phyloP scores from a whole-genome alignment of 441 rosid species.

The Croton setiger region DNA sequence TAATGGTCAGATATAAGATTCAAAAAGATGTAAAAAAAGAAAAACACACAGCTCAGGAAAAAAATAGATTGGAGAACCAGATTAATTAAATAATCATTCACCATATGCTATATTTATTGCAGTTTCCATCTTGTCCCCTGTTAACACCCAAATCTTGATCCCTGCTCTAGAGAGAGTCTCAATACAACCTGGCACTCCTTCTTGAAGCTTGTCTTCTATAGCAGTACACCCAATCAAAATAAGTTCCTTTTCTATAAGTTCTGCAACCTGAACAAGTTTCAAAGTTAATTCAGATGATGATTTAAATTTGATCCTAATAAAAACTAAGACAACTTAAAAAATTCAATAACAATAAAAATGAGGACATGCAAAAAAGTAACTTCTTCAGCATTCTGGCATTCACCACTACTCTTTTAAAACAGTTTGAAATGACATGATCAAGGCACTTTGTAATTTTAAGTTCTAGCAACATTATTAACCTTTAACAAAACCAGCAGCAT shows the following conservation, averaged over 20 bases:
- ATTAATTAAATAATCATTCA: conserved; percentile 27
- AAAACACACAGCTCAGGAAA: conserved; percentile 21
- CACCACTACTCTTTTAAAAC: neutral
- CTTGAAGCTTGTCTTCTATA: conserved; percentile 99
- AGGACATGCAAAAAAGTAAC: neutral
- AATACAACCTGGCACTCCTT: conserved; percentile 97
- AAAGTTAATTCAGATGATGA: conserved; percentile 15
- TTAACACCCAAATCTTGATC: conserved; percentile 97
- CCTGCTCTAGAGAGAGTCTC: conserved; percentile 99
- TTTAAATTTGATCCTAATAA: conserved; percentile 13
- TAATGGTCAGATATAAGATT: conserved; percentile 20
- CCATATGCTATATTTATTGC: conserved; percentile 99
- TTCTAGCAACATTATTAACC: neutral
- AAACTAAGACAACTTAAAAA: neutral
- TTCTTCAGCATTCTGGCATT: neutral
- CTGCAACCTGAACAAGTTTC: conserved; percentile 72
- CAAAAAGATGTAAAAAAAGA: conserved; percentile 17
- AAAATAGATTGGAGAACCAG: neutral
- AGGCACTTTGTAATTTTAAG: neutral
- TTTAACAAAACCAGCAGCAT: neutral
- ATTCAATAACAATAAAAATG: neutral
- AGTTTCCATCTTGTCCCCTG: conserved; percentile 99
- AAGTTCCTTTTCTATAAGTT: conserved; percentile 91
- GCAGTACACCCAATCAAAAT: conserved; percentile 93
- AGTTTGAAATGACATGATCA: conserved; percentile 5